phyloP scores from a whole-genome alignment of 1,284 basidiomycete genomes.

The Irpex sp. region DNA sequence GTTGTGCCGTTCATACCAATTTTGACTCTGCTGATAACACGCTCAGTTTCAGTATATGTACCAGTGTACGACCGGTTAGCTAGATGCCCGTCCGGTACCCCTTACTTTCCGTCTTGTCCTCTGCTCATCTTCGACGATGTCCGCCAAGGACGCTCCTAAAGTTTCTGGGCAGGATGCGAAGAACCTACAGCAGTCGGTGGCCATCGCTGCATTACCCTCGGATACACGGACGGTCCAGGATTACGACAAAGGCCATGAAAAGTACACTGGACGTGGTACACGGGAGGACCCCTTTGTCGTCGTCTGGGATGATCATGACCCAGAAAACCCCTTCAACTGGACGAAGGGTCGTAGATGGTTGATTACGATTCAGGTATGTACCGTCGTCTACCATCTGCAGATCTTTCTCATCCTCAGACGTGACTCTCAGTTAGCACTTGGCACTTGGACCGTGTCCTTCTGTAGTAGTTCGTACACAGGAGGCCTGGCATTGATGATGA shows the following conservation, averaged over 20 bases:
- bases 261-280: slow-evolving; percentile 39
- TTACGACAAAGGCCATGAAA: slow-evolving; percentile 2
- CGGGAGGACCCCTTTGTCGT: slow-evolving; percentile 48
- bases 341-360: slow-evolving; percentile 41
- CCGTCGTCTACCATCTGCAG: background rate
- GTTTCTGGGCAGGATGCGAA: background rate
- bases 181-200: background rate
- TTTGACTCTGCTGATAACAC: background rate
- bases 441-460: slow-evolving; percentile 59
- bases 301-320: slow-evolving; percentile 50
- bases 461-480: slow-evolving; percentile 56
- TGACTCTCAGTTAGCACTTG: slow-evolving; percentile 24
- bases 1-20: background rate
- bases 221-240: background rate
- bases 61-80: background rate
- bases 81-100: background rate
- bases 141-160: background rate
- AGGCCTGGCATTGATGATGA: slow-evolving; percentile 41
- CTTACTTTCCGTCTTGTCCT: background rate
- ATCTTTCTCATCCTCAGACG: background rate
- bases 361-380: slow-evolving; percentile 47
- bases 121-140: background rate
- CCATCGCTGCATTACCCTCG: background rate
- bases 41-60: background rate
- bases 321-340: slow-evolving; percentile 65